Base-by-base conservation (phyloP, 805 yeast species). In the Clavispora asparagi region DNA sequence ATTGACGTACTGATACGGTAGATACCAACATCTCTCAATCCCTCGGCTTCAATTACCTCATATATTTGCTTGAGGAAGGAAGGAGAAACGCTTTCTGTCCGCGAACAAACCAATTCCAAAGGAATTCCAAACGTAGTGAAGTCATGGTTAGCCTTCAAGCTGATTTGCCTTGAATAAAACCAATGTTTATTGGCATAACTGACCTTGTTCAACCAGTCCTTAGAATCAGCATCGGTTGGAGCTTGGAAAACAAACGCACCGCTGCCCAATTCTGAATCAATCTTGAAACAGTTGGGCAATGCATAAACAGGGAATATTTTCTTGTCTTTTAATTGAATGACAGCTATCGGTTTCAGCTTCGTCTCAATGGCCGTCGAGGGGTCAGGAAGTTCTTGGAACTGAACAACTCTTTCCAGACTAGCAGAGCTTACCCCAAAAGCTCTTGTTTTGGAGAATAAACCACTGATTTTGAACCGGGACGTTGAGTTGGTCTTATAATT, bases 11-110 rank as follows among this genome's bases (percentile, higher is more conserved):
- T 75, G 51, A 78, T 79, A 62, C 98, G 80, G 63, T 92, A 92
- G 12, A 92, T 72, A 14, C 98, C 98, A 44, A 88, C 87, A 60
- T 91, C 97, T 54, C 88, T 90, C 27, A 92, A 62, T 0, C 98
- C 97, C 44, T 91, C 79, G n/a, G 73, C 66, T 63, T 92, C 98
- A 52, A 92, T 86, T 54, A 85, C 94, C 40, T 74, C 74, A 54
- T 90, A 73, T 39, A 92, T 66, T 46, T 76, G 74, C 31, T 76
- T 81, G 46, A 91, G 80, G 38, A 91, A 78, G 6, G 60, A 65
- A 1, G 98, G 98, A 29, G 82, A 68, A 2, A 65, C 50, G 0
- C 81, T 66, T 9, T 77, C 68, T 54, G 89, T 96, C 42, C 96
- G 73, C 44, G 73, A 78, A 61, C 97, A 89, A 4, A 90, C 78